Evolutionary conservation across 306 rosid genomes (phyloP).

Genomic region (Aeschynomene evenia): DNA sequence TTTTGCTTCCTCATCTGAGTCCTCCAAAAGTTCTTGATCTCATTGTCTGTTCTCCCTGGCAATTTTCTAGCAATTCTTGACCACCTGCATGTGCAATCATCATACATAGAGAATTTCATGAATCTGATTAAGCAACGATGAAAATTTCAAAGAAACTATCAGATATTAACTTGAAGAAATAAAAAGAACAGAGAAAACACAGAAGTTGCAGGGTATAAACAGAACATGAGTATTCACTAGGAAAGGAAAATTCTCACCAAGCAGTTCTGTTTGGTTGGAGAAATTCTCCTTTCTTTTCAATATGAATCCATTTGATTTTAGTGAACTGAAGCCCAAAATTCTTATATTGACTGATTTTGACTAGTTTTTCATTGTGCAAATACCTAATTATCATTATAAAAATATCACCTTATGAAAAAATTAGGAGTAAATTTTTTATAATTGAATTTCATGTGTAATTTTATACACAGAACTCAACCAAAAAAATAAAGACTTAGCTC

Average conservation of each 20-base stretch:
- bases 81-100: slow-evolving; percentile 62
- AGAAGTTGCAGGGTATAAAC: not conserved
- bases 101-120: not conserved
- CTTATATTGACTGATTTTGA: no score
- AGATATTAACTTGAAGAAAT: not conserved
- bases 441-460: no score
- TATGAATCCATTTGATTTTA: no score
- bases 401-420: no score
- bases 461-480: no score
- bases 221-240: not conserved
- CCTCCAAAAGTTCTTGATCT: slow-evolving; percentile 97
- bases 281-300: no score
- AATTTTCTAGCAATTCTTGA: slow-evolving; percentile 86
- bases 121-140: slow-evolving; percentile 6
- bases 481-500: no score
- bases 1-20: slow-evolving; percentile 77
- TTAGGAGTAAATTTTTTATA: no score
- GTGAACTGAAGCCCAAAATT: no score
- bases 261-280: not conserved
- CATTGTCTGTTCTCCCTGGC: slow-evolving; percentile 96
- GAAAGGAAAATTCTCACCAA: not conserved
- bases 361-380: no score
- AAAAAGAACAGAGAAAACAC: not conserved
- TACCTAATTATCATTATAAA: no score
- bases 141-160: not conserved